Percentiles rank a stretch among this genome's conserved stretches.
Conservation (phyloP, 768 basidiomycete genomes). For the Tephrocybe sp. region DNA sequence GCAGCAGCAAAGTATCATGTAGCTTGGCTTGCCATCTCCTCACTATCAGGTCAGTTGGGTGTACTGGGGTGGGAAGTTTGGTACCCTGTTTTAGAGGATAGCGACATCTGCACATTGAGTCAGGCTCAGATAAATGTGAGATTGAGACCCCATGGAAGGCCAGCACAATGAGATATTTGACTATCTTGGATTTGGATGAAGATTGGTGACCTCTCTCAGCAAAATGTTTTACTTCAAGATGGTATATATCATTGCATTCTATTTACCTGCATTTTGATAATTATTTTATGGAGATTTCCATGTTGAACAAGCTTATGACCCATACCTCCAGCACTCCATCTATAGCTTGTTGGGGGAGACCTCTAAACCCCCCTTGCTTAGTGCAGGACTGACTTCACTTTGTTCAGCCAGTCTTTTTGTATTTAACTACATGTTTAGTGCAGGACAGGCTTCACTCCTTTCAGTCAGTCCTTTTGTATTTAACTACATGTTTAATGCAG, state of each 20-base stretch:
- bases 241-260: conserved; percentile 2
- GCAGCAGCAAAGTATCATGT: conserved; percentile 7
- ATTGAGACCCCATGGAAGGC: not conserved
- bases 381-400: too few relatives aligned
- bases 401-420: too few relatives aligned
- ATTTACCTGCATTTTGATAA: not conserved
- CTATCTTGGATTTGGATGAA: conserved; percentile 19
- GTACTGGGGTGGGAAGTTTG: conserved; percentile 3
- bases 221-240: conserved; percentile 14
- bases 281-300: conserved; percentile 3
- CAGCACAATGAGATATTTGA: not conserved
- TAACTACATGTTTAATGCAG: too few relatives aligned
- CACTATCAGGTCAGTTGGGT: too few relatives aligned
- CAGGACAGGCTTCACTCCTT: too few relatives aligned
- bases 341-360: too few relatives aligned
- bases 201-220: conserved; percentile 6
- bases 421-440: too few relatives aligned
- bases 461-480: too few relatives aligned
- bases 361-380: too few relatives aligned
- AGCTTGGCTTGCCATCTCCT: not conserved
- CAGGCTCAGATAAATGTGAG: not conserved
- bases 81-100: conserved; percentile 6
- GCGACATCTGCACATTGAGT: conserved; percentile 12
- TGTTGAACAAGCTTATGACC: too few relatives aligned
- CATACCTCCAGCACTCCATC: too few relatives aligned